Base-by-base conservation (phyloP, 345 rosid genomes). In the Noccaea bulbosa region DNA sequence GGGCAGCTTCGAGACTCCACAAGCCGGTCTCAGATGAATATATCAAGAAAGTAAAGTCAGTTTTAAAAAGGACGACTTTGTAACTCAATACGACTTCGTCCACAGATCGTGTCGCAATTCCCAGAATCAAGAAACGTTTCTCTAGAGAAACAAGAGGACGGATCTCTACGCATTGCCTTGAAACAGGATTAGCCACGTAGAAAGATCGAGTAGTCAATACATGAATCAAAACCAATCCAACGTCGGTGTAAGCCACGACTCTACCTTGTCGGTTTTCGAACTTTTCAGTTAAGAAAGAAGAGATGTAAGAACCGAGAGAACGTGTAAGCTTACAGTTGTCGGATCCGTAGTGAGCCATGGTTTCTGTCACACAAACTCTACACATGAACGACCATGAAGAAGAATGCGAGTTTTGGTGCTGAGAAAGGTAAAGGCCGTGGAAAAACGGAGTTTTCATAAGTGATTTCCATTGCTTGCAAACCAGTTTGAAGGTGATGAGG, bases 11-110 rank as follows among this genome's bases (percentile, higher is more conserved):
- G n/a, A 33, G 22, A 67, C 35, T 55, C 63, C 54, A 67, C 63
- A 55, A 67, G 10, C 54, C 72, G 1, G 54, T 55, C 63, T 54
- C 71, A 11, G 63, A 54, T 43, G 63, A 55, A 43, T 43, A 67
- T 30, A 54, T 11, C 3, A 41, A 12, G 7, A 45, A 54, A 16
- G 14, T 61, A 11, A 61, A 61, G 20, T n/a, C 20, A 17, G 20
- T 61, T 27, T 61, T 27, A 0, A 61, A 27, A 39, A 61, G 0
- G 27, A 49, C 33, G 10, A 60, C 65, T 24, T 41, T 60, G 49
- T 24, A 60, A 60, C 65, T 37, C 33, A 60, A 60, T 12, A 60
- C 49, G 12, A 60, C 20, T 1, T 49, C 50, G 1, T 12, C 30
- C 10, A 24, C 24, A 4, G 7, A 8, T 24, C 12, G 6, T 43